Evolutionary conservation across 257 asterid species (phyloP).

Genomic region (Parsonsia alboflavescens): DNA sequence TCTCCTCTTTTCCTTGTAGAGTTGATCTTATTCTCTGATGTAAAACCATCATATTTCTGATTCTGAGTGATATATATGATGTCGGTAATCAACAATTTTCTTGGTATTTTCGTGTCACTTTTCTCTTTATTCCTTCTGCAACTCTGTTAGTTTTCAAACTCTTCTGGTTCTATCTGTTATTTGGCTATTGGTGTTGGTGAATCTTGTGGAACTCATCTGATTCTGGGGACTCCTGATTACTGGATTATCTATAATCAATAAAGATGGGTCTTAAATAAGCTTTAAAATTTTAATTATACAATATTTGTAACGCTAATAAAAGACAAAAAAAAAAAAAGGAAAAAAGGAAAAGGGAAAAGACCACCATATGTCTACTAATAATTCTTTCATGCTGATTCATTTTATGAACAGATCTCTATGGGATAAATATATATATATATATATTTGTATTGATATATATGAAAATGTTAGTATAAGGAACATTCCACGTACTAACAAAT

Average conservation of each 20-base stretch:
- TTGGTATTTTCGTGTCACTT: background rate
- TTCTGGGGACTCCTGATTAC: background rate
- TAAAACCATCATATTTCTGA: constrained; percentile 2
- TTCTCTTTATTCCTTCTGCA: background rate
- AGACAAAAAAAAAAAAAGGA: no score
- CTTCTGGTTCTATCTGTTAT: background rate
- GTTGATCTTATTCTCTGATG: background rate
- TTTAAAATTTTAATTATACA: no score
- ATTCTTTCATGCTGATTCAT: no score
- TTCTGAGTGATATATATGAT: background rate
- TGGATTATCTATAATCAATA: background rate
- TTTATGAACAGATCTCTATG: no score
- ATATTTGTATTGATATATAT: no score
- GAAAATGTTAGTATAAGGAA: no score
- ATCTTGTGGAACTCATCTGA: background rate
- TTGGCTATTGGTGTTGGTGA: background rate
- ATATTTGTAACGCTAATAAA: no score
- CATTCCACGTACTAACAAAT: no score
- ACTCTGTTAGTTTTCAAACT: background rate
- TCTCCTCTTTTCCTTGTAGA: background rate
- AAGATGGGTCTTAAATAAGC: no score
- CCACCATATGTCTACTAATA: no score
- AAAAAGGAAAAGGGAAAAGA: no score
- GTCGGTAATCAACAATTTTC: background rate
- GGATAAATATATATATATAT: no score